Percentiles rank a stretch among this genome's conserved stretches.
phyloP scores from a whole-genome alignment of 805 yeast genomes.

The Candida bentonensis region DNA sequence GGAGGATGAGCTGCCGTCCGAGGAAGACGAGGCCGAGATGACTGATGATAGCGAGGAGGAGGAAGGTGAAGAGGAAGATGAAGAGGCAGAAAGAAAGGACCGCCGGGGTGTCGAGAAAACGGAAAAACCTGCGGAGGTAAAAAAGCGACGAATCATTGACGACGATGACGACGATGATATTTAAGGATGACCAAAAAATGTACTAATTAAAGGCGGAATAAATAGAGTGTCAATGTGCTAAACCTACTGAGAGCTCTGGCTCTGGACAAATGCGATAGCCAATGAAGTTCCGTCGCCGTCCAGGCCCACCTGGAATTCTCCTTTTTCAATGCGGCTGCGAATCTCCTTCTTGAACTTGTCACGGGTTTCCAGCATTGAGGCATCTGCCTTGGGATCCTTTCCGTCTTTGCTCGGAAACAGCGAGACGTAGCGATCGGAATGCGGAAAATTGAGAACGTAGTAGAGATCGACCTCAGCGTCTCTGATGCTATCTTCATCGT shows the following conservation, averaged over 20 bases:
- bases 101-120: conserved; percentile 3
- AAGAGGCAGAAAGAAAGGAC: conserved; percentile 8
- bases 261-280: conserved; percentile 6
- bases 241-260: neutral
- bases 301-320: conserved; percentile 44
- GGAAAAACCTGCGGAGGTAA: conserved; percentile 3
- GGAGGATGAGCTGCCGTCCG: conserved; percentile 3
- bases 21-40: conserved; percentile 9
- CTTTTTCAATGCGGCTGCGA: conserved; percentile 36
- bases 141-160: conserved; percentile 17
- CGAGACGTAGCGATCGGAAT: conserved; percentile 64
- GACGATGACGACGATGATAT: conserved; percentile 15
- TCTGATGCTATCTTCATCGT: conserved; percentile 22
- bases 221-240: neutral
- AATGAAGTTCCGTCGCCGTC: conserved; percentile 24
- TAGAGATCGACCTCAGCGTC: conserved; percentile 58
- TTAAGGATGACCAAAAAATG: neutral
- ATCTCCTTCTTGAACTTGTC: conserved; percentile 39
- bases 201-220: neutral
- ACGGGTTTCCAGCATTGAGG: conserved; percentile 20
- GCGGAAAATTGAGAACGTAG: conserved; percentile 67
- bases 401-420: conserved; percentile 39
- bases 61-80: conserved; percentile 7
- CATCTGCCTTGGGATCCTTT: conserved; percentile 21
- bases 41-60: conserved; percentile 5